Evolutionary conservation across 2,329 filamentous ascomycete species (phyloP).

Genomic region (Penicillium olsonii): DNA sequence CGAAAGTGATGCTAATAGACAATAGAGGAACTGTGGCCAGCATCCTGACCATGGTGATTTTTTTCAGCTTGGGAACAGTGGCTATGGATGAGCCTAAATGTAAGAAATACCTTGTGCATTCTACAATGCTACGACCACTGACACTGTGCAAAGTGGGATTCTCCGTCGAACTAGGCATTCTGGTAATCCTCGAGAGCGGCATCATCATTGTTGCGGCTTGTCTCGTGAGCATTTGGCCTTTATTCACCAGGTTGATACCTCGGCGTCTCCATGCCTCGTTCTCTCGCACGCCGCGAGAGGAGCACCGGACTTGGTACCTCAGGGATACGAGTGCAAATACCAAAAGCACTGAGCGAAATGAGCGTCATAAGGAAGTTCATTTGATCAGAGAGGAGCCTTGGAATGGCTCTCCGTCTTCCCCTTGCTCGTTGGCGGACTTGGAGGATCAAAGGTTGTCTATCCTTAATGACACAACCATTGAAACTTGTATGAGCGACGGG

Average conservation of each 20-base stretch:
- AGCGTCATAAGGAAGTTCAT: background rate
- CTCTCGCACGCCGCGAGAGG: background rate
- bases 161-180: conserved; percentile 12
- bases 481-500: background rate
- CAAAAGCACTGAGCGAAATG: background rate
- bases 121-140: background rate
- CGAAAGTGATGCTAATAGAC: background rate
- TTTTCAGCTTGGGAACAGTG: conserved; percentile 6
- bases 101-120: conserved; percentile 2
- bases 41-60: conserved; percentile 15
- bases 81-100: conserved; percentile 16
- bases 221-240: conserved; percentile 19
- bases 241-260: conserved; percentile 14
- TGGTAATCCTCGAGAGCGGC: conserved; percentile 13
- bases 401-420: conserved; percentile 1
- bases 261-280: background rate
- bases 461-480: conserved; percentile 1
- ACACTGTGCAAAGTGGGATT: conserved; percentile 7
- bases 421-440: conserved; percentile 17
- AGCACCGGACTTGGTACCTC: conserved; percentile 14
- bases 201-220: conserved; percentile 20
- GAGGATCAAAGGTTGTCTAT: conserved; percentile 16
- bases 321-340: background rate
- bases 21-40: conserved; percentile 18
- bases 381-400: background rate